These are phyloP conservation scores for Coniosporium tulheliwenetii DNA, from an alignment of 2,329 filamentous ascomycete species.

Conservation along the genomic window DNA sequence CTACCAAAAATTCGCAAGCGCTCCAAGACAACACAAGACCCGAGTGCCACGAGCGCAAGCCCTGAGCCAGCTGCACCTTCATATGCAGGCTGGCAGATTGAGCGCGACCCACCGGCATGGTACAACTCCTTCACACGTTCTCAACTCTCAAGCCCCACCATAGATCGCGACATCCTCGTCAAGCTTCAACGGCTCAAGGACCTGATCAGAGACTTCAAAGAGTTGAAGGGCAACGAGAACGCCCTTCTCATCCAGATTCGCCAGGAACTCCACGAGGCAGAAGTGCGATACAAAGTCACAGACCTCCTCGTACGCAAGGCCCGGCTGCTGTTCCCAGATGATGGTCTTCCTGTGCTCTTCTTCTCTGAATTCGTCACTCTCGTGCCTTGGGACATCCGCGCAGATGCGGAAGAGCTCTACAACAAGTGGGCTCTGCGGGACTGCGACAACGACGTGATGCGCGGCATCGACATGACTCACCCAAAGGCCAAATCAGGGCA, in stretches of 20 bases:
- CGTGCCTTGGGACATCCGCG: constrained; percentile 30
- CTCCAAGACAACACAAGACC: too few relatives aligned
- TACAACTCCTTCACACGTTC: too few relatives aligned
- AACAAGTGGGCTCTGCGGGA: constrained; percentile 25
- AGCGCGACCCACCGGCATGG: too few relatives aligned
- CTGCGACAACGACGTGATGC: constrained; percentile 29
- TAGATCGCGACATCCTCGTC: too few relatives aligned
- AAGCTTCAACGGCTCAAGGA: background rate
- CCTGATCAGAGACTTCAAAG: background rate
- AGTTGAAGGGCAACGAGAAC: background rate
- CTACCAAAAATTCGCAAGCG: too few relatives aligned
- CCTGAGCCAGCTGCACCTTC: too few relatives aligned
- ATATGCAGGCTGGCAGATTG: too few relatives aligned
- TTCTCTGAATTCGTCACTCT: constrained; percentile 5
- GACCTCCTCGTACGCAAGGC: constrained; percentile 15
- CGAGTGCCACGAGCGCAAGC: too few relatives aligned
- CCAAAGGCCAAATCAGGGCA: constrained; percentile 3
- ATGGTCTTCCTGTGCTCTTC: constrained; percentile 27
- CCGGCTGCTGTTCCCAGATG: constrained; percentile 18
- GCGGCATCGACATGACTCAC: constrained; percentile 20
- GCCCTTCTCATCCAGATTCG: constrained; percentile 16
- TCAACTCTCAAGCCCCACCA: too few relatives aligned
- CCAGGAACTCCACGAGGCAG: constrained; percentile 20
- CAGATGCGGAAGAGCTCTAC: constrained; percentile 31
- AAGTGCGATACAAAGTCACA: constrained; percentile 17